Base-by-base conservation (phyloP, 208 protist species). In the Trypanosoma cruzi region DNA sequence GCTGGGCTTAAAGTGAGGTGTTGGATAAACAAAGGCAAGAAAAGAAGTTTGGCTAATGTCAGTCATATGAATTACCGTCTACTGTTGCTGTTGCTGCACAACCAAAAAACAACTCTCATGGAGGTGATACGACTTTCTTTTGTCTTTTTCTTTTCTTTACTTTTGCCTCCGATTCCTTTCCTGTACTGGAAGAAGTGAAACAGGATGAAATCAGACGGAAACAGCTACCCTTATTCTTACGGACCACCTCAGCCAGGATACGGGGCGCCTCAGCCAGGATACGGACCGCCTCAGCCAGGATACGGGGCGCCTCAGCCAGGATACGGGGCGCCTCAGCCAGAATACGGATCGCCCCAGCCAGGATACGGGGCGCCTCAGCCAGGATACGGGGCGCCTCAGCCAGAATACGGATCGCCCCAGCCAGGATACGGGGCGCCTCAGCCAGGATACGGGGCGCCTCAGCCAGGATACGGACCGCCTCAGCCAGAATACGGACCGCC, bases 281-380 rank as follows among this genome's bases (percentile, higher is more conserved):
- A n/a, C n/a, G n/a, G n/a, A n/a, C n/a, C n/a, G n/a, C n/a, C n/a
- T n/a, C n/a, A n/a, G n/a, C n/a, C n/a, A n/a, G n/a, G n/a, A n/a
- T n/a, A n/a, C n/a, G n/a, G n/a, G n/a, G n/a, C n/a, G n/a, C n/a
- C n/a, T n/a, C n/a, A n/a, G n/a, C n/a, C n/a, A n/a, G n/a, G n/a
- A n/a, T n/a, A n/a, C n/a, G n/a, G n/a, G n/a, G n/a, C n/a, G n/a
- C n/a, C 68, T 36, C 60, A 64, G 34, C 32, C 48, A 18, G n/a
- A n/a, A n/a, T 74, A 74, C 42, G 68, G 68, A 1, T 60, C 65
- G 22, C 49, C 68, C 2, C 24, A 59, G 26, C 57, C 67, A 26
- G 13, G 0, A 8, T 46, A 42, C 1, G 55, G 55, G 1, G 58
- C 48, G 28, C 58, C 46, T 4, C 68, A 62, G 29, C 28, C 58